phyloP scores from a whole-genome alignment of 163 green algal species.

The Prototheca cutis region DNA sequence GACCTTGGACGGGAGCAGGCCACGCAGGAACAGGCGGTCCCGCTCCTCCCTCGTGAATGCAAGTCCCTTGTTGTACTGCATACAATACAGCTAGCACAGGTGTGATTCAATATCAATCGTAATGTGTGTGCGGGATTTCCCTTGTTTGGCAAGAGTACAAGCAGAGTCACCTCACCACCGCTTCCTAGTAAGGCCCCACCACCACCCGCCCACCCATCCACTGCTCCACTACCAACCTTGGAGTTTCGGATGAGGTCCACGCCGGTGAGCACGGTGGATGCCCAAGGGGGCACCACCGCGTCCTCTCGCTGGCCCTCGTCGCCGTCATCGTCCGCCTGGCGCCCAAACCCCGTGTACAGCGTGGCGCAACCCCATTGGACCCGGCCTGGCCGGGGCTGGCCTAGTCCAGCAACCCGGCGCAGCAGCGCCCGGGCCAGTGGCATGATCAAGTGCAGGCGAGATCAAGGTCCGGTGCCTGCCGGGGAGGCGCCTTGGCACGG shows the following conservation, averaged over 20 bases:
- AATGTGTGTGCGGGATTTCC: no score
- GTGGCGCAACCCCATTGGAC: not conserved
- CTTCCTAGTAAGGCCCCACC: no score
- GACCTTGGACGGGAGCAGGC: constrained; percentile 78
- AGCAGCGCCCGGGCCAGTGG: not conserved
- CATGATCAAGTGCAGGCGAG: no score
- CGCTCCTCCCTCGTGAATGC: constrained; percentile 78
- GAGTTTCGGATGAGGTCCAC: constrained; percentile 73
- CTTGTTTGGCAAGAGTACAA: no score
- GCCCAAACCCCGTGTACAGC: not conserved
- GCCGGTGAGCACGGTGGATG: constrained; percentile 65
- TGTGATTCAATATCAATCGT: no score
- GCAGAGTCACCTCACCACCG: no score
- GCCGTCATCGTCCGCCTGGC: not conserved
- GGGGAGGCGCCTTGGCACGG: no score
- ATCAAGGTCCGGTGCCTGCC: no score
- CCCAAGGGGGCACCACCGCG: constrained; percentile 43
- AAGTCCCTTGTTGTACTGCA: constrained; percentile 88
- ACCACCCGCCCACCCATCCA: no score
- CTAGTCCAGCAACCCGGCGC: not conserved
- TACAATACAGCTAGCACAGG: no score
- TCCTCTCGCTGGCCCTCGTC: not conserved
- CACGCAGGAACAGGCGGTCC: constrained; percentile 74
- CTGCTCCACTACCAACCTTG: constrained; percentile 24
- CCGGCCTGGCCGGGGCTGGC: not conserved